These are phyloP conservation scores for Amoeboaphelidium protococcarum DNA, from an alignment of 371 early-diverging fungal genomes.

Conservation along the genomic window DNA sequence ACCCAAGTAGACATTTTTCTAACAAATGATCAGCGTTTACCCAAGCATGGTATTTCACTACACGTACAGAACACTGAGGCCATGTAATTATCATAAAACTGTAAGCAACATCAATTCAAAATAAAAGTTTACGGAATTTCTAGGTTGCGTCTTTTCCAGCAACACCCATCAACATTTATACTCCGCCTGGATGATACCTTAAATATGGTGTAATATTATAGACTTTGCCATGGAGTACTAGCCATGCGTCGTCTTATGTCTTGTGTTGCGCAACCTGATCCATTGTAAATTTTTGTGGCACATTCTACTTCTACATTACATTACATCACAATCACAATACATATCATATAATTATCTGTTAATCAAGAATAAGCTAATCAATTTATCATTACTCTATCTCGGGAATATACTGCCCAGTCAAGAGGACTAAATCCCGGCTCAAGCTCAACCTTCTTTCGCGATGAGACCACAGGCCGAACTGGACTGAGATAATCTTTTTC, in stretches of 20 bases:
- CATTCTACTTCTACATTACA: too few relatives aligned
- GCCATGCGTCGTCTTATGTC: neutral
- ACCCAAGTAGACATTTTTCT: neutral
- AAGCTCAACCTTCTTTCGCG: neutral
- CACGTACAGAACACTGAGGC: too few relatives aligned
- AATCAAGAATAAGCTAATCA: neutral
- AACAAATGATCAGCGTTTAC: neutral
- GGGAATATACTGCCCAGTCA: too few relatives aligned
- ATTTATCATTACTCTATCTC: neutral
- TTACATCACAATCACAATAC: too few relatives aligned
- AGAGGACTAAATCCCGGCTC: neutral
- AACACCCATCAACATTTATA: neutral
- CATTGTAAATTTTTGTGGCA: neutral
- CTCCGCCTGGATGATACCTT: neutral
- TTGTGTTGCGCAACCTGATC: neutral
- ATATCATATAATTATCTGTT: neutral
- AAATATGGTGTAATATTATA: neutral
- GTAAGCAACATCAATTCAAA: too few relatives aligned
- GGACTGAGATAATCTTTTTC: too few relatives aligned
- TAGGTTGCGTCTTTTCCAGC: neutral
- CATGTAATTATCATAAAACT: too few relatives aligned
- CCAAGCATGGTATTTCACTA: neutral
- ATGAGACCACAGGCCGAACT: too few relatives aligned
- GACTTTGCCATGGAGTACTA: neutral
- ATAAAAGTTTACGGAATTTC: too few relatives aligned